phyloP scores from a whole-genome alignment of 202 grass and related monocot genomes.

The Sporobolus alterniflorus region DNA sequence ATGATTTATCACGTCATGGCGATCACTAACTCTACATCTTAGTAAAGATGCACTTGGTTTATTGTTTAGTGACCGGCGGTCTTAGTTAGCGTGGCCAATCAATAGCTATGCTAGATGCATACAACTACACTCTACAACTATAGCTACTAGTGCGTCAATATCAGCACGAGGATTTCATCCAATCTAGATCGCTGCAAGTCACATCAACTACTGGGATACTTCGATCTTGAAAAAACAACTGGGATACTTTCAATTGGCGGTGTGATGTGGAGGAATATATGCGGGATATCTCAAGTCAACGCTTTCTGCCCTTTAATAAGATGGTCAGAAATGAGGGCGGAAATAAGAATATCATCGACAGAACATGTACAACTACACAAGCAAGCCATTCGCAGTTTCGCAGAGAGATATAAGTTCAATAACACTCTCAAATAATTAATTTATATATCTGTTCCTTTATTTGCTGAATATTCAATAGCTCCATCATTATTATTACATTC shows the following conservation, averaged over 20 bases:
- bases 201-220: constrained; percentile 28
- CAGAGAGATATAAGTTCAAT: background rate
- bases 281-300: constrained; percentile 15
- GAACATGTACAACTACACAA: constrained; percentile 1
- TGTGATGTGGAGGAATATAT: background rate
- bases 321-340: constrained; percentile 10
- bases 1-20: background rate
- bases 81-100: too few relatives aligned
- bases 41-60: too few relatives aligned
- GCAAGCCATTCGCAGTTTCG: too few relatives aligned
- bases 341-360: background rate
- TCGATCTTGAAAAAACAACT: too few relatives aligned
- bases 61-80: too few relatives aligned
- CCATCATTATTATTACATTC: background rate
- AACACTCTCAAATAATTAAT: background rate
- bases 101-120: background rate
- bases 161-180: constrained; percentile 3
- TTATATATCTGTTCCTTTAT: background rate
- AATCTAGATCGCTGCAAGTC: background rate
- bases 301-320: background rate
- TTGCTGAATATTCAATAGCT: background rate
- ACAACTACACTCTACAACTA: background rate
- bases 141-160: background rate
- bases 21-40: background rate
- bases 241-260: constrained; percentile 16